A percentile compares a stretch with the other conserved stretches of the same genome.
These are phyloP conservation scores for Cladosporium velox DNA, from an alignment of 2,329 filamentous ascomycete species.

Conservation along the genomic window DNA sequence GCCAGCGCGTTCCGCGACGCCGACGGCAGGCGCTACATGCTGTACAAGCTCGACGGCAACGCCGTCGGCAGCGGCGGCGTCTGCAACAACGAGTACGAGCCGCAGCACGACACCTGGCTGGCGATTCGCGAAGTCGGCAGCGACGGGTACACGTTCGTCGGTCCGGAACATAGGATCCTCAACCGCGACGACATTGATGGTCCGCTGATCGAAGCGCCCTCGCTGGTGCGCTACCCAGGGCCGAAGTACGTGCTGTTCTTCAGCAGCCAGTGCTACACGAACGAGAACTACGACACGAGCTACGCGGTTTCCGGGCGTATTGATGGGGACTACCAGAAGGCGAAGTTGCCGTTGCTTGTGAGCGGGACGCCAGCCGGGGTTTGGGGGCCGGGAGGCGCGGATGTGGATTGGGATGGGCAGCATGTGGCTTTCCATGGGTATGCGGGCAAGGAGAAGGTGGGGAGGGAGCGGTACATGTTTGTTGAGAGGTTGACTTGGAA, in stretches of 20 bases:
- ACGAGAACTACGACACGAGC: slow-evolving; percentile 12
- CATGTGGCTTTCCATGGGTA: slow-evolving; percentile 29
- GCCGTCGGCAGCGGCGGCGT: slow-evolving; percentile 31
- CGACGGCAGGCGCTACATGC: slow-evolving; percentile 28
- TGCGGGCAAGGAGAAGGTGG: slow-evolving; percentile 14
- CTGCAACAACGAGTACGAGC: slow-evolving; percentile 30
- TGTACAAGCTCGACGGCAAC: slow-evolving; percentile 37
- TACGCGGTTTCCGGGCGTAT: slow-evolving; percentile 25
- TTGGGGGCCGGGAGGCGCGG: slow-evolving; percentile 27
- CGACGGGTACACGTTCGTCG: slow-evolving; percentile 31
- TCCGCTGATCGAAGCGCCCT: slow-evolving; percentile 33
- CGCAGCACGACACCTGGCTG: slow-evolving; percentile 30
- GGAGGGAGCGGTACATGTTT: slow-evolving; percentile 24
- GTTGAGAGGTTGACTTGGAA: slow-evolving; percentile 18
- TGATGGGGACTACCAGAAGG: slow-evolving; percentile 24
- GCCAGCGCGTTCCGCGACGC: slow-evolving; percentile 32
- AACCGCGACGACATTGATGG: slow-evolving; percentile 30
- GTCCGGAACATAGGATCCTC: slow-evolving; percentile 27
- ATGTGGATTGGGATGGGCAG: slow-evolving; percentile 25
- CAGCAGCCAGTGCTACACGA: slow-evolving; percentile 30
- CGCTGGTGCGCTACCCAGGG: slow-evolving; percentile 26
- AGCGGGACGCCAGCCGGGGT: slow-evolving; percentile 20
- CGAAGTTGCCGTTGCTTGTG: slow-evolving; percentile 22
- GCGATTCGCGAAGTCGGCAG: slow-evolving; percentile 32
- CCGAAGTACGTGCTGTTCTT: slow-evolving; percentile 34